Evolutionary conservation across 2,329 filamentous ascomycete genomes (phyloP), one percentile per base, ranked within the genome.

Genomic region (Camillea tinctor): DNA sequence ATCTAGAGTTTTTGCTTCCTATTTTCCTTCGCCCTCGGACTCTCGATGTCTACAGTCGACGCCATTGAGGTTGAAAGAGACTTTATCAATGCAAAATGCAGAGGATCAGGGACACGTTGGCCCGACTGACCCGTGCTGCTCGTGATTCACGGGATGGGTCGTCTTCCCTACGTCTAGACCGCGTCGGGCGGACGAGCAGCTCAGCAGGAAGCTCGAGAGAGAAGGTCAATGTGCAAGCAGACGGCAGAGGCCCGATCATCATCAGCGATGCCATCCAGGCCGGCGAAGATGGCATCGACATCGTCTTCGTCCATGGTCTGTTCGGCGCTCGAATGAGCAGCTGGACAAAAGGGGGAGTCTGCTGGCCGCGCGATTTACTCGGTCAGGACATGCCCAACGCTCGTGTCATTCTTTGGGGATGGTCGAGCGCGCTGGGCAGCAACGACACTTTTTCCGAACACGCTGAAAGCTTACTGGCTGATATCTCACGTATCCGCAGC

Each of bases 341-440:
- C 50, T 73, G 68, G 62, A 68, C 67, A 13, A 69, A 69, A 50
- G 66, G 61, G 2, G 69, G 70, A 17, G 63, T 70, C 17, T 73
- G 68, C 54, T 72, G 69, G 64, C 69, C 70, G 17, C 70, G 70
- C 50, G 71, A 73, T 58, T 57, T 73, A 6, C 63, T 73, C n/a
- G 62, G 60, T 17, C 65, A 69, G 23, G 71, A 73, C 57, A 55
- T 73, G 17, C 63, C 69, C 11, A 65, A 64, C 21, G 53, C 61
- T 8, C 61, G 71, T 54, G 61, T 73, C 55, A 71, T 73, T 52
- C 66, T 66, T 3, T 73, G 71, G 71, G 71, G 71, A 24, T 73
- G 69, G 68, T 54, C 58, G 9, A 67, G 67, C 36, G 40, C 61
- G 1, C 40, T 70, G 58, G 64, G 60, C 30, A 55, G 55, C 26